Base-by-base conservation (phyloP, 169 alveolate species). In the Plasmodium gonderi region DNA sequence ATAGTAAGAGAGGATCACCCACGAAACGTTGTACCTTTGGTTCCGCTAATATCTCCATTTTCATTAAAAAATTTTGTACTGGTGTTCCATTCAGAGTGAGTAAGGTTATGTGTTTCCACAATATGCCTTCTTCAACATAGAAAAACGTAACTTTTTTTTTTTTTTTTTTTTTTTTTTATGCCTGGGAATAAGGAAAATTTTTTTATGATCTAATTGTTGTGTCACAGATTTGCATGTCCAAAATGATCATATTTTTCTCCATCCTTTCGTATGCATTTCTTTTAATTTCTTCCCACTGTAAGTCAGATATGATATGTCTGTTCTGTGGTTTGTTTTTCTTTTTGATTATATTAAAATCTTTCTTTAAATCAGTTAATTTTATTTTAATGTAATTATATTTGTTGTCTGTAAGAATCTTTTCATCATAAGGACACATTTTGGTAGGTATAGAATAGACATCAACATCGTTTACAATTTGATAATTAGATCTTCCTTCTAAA, bases 281-380 rank as follows among this genome's bases (percentile, higher is more conserved):
- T 40, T 69, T 82, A n/a, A 82, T 82, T 49, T 82, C 83, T 26
- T 60, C 20, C 92, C 92, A 82, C 26, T 82, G 92, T 26, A 82
- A n/a, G 11, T 82, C 82, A 12, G 92, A 82, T 11, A 82, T 31
- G 29, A 60, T 42, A 33, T 51, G 6, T 47, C 33, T 74, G 44
- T 40, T 20, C 38, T 72, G 75, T 26, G 74, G 76, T 17, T 33
- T 82, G 36, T 33, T 44, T 60, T 82, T 82, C 64, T 75, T 33
- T 31, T 82, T 82, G 26, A 82, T 14, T 2, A 82, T 82, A 42
- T 82, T 82, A 44, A 82, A 82, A 33, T 82, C 92, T 11, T 82
- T 82, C 77, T 82, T 82, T 17, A 82, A 20, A 47, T 82, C 92
- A 1, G 9, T 82, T 45, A 82, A 60, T 75, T 82, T 82, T 45